Base-by-base conservation (phyloP, 2,329 filamentous ascomycete genomes). In the Rhexocercosporidium sp. region DNA sequence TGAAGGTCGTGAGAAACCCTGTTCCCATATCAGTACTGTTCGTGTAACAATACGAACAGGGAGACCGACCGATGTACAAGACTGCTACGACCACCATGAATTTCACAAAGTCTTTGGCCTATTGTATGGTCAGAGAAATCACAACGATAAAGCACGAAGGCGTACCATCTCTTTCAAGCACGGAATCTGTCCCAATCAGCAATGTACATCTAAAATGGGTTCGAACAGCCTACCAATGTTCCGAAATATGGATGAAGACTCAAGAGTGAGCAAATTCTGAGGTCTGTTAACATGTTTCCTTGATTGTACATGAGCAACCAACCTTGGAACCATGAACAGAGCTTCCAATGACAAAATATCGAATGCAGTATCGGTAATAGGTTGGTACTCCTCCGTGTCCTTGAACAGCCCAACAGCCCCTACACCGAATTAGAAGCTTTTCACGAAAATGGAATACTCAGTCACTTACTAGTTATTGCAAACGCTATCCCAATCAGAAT, bases 181-280 rank as follows among this genome's bases (percentile, higher is more conserved):
- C 0, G 94, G 94, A 67, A 97, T 94, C 83, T 73, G 57, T 51
- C 59, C 56, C 46, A 14, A 59, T 77, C 65, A 71, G 72, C 34
- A 69, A 67, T 8, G 62, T 31, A 22, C 25, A 27, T 31, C 44
- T 22, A 22, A n/a, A 20, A 9, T 5, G 3, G 62, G 25, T 49
- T 27, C 41, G 47, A 29, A 44, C 56, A 57, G 61, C 71, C 49
- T 75, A 84, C 81, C 59, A 96, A 79, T 0, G 92, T 96, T 49
- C 93, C 94, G 85, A 96, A 97, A 77, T 96, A 97, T 1, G 93
- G 92, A 74, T 93, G 93, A 70, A 97, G 79, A 76, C 92, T 95
- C 70, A 97, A 84, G 62, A 97, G 86, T 16, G 94, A 96, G 80
- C 91, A 97, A 72, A 97, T 91, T 68, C 92, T 90, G 18, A 16